A percentile compares a stretch with the other conserved stretches of the same genome.
These are phyloP conservation scores for Pouteria campechiana DNA, from an alignment of 179 eudicot species.

Conservation along the genomic window DNA sequence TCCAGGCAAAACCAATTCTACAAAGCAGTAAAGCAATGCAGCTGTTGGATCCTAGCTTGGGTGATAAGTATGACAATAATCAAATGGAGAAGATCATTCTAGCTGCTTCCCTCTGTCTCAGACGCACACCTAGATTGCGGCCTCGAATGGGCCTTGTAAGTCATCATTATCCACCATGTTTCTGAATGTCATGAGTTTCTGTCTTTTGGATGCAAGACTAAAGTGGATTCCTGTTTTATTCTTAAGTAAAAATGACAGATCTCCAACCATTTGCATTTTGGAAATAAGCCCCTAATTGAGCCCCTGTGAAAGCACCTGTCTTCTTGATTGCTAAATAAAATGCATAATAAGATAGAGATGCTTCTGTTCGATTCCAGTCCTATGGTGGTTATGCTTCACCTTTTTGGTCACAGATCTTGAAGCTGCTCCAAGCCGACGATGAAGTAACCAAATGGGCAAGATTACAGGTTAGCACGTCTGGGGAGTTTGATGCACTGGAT, in stretches of 20 bases:
- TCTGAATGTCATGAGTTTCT: no score
- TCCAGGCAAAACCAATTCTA: slow-evolving; percentile 73
- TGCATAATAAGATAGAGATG: no score
- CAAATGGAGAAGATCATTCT: slow-evolving; percentile 79
- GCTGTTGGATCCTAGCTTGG: slow-evolving; percentile 61
- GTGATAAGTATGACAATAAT: slow-evolving; percentile 27
- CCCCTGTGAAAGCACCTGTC: no score
- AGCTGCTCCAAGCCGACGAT: slow-evolving; percentile 68
- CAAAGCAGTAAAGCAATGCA: slow-evolving; percentile 45
- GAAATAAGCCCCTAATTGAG: no score
- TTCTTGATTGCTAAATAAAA: no score
- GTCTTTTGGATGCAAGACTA: no score
- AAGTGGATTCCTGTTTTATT: no score
- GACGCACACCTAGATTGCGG: slow-evolving; percentile 68
- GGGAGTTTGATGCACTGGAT: not conserved
- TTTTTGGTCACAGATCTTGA: slow-evolving; percentile 39
- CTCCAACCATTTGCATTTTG: no score
- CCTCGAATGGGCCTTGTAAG: slow-evolving; percentile 71
- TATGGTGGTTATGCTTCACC: no score
- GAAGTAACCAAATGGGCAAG: slow-evolving; percentile 65
- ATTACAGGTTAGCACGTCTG: slow-evolving; percentile 35
- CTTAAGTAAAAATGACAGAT: no score
- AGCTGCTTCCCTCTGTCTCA: slow-evolving; percentile 84
- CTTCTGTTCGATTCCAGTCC: not conserved
- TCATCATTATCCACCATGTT: no score